Conservation (phyloP, 2,329 filamentous ascomycete genomes). For the Thermochaetoides dissita region DNA sequence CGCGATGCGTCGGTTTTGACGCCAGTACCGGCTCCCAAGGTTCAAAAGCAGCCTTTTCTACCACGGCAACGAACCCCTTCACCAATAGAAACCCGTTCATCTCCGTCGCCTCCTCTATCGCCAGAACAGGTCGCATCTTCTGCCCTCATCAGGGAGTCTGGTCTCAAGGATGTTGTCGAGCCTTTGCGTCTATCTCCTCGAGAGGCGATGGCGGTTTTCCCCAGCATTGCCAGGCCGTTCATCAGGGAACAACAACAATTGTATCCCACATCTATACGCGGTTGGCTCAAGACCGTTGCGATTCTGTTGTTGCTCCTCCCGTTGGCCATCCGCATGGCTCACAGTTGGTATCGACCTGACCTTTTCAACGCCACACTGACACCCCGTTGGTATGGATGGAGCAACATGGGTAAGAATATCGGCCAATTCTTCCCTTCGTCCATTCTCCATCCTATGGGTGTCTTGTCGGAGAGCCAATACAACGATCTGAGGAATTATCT, state of each 20-base stretch:
- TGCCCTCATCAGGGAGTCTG: no score
- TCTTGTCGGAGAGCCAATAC: conserved; percentile 11
- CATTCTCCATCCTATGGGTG: conserved; percentile 7
- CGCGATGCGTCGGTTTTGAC: conserved; percentile 13
- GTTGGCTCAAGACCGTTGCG: neutral
- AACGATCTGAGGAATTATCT: conserved; percentile 15
- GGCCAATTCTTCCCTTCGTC: conserved; percentile 18
- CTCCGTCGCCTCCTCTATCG: no score
- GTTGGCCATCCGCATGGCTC: neutral
- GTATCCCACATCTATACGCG: no score
- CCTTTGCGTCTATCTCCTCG: no score
- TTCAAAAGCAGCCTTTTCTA: no score
- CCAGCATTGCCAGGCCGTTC: no score
- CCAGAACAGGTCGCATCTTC: no score
- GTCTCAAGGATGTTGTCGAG: no score
- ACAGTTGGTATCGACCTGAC: conserved; percentile 4
- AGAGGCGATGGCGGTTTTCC: no score
- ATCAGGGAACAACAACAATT: no score
- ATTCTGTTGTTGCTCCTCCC: conserved; percentile 4
- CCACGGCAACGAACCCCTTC: no score
- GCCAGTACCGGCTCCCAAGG: neutral
- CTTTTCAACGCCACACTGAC: neutral
- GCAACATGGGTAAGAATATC: conserved; percentile 14
- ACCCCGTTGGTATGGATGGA: conserved; percentile 15
- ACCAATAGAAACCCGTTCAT: no score